These are phyloP conservation scores for Naganishia vishniacii DNA, from an alignment of 768 basidiomycete species.

Conservation along the genomic window DNA sequence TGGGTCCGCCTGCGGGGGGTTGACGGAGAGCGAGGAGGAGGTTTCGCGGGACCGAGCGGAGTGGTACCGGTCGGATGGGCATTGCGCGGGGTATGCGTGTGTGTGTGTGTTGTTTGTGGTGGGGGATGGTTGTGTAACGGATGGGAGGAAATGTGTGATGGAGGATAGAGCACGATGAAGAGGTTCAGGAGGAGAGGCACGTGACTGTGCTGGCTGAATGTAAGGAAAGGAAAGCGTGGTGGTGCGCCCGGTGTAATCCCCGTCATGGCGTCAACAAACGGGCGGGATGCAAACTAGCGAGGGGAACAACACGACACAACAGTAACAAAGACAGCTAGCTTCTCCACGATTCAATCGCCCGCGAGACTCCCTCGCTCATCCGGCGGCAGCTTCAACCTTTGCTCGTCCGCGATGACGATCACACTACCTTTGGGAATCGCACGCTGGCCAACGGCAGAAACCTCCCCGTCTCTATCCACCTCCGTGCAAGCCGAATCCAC, in stretches of 20 bases:
- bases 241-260: too few relatives aligned
- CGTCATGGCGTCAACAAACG: too few relatives aligned
- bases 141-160: neutral
- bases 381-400: neutral
- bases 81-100: neutral
- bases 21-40: conserved; percentile 29
- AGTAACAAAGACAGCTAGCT: too few relatives aligned
- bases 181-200: too few relatives aligned
- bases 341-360: too few relatives aligned
- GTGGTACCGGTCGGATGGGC: conserved; percentile 26
- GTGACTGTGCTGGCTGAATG: too few relatives aligned
- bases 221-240: too few relatives aligned
- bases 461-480: neutral
- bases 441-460: neutral
- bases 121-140: too few relatives aligned
- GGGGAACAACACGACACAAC: too few relatives aligned
- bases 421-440: conserved; percentile 20
- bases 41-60: conserved; percentile 18
- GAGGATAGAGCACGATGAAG: too few relatives aligned
- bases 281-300: too few relatives aligned
- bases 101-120: too few relatives aligned
- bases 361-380: neutral
- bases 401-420: conserved; percentile 13
- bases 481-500: neutral
- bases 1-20: conserved; percentile 16